phyloP scores from a whole-genome alignment of 2,329 filamentous ascomycete species.

The Diaporthe citrichinensis region DNA sequence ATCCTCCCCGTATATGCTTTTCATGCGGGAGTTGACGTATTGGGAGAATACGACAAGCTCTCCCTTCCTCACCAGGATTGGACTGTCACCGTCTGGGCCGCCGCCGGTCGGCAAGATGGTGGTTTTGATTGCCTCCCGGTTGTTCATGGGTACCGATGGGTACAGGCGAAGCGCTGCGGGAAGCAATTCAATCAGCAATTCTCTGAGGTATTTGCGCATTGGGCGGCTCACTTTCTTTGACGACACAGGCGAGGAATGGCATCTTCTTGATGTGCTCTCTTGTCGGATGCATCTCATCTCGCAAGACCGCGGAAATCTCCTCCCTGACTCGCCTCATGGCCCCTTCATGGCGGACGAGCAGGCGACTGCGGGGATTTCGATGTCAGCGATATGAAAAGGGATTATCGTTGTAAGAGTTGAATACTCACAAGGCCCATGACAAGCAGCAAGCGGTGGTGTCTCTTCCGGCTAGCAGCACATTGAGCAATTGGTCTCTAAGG shows the following conservation, averaged over 20 bases:
- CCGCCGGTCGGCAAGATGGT: conserved; percentile 54
- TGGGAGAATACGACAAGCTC: conserved; percentile 48
- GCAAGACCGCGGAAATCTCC: conserved; percentile 41
- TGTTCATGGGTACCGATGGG: conserved; percentile 52
- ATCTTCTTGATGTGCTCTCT: conserved; percentile 8
- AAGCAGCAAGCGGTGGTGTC: conserved; percentile 46
- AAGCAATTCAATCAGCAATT: background rate
- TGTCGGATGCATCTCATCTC: conserved; percentile 36
- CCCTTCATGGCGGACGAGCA: conserved; percentile 45
- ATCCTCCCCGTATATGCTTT: conserved; percentile 53
- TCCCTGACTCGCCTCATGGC: conserved; percentile 43
- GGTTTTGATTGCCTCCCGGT: conserved; percentile 47
- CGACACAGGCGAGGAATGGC: conserved; percentile 41
- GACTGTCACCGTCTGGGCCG: conserved; percentile 50
- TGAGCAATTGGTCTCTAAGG: conserved; percentile 45
- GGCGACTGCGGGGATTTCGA: background rate
- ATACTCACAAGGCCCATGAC: conserved; percentile 44
- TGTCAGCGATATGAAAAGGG: background rate
- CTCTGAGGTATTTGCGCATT: background rate
- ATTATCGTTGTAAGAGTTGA: background rate
- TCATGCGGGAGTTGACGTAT: conserved; percentile 51
- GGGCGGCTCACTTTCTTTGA: conserved; percentile 35
- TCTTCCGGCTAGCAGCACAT: conserved; percentile 45
- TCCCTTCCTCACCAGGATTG: conserved; percentile 50
- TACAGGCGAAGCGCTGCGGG: conserved; percentile 49